Percentiles rank a stretch among this genome's conserved stretches.
phyloP scores from a whole-genome alignment of 1,284 basidiomycete genomes.

The Entoloma clypeatum region DNA sequence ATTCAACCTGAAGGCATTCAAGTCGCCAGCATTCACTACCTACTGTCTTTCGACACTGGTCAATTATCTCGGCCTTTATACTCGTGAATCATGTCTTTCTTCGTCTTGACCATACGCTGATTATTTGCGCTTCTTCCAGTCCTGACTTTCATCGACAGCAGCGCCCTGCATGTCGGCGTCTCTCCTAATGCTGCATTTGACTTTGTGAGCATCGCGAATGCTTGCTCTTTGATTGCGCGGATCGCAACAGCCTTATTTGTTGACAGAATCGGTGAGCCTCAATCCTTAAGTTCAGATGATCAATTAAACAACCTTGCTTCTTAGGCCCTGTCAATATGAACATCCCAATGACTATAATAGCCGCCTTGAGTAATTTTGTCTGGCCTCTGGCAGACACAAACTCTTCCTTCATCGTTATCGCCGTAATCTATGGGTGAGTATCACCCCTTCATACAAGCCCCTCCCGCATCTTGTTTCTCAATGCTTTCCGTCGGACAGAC shows the following conservation, averaged over 20 bases:
- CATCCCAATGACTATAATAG: conserved; percentile 41
- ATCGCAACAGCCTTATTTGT: conserved; percentile 35
- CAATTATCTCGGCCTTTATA: conserved; percentile 59
- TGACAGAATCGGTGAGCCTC: conserved; percentile 36
- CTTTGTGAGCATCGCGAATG: conserved; percentile 48
- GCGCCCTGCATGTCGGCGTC: conserved; percentile 38
- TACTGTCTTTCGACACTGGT: conserved; percentile 43
- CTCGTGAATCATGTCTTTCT: conserved; percentile 36
- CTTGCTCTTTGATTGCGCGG: conserved; percentile 40
- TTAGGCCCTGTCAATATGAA: conserved; percentile 47
- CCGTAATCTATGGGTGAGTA: conserved; percentile 45
- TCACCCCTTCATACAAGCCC: background rate
- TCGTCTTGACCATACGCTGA: background rate
- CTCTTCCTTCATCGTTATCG: conserved; percentile 36
- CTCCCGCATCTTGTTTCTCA: background rate
- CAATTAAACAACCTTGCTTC: conserved; percentile 3
- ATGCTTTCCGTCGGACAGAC: conserved; percentile 28
- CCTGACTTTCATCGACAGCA: conserved; percentile 46
- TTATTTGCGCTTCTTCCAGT: conserved; percentile 25
- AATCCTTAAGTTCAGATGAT: background rate
- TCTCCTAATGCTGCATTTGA: conserved; percentile 46
- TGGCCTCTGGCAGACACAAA: conserved; percentile 47
- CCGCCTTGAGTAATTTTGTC: conserved; percentile 45
- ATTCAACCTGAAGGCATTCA: conserved; percentile 48
- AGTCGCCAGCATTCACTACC: conserved; percentile 37